These are phyloP conservation scores for Isochrysis galbana DNA, from an alignment of 78 protist species.

Conservation along the genomic window DNA sequence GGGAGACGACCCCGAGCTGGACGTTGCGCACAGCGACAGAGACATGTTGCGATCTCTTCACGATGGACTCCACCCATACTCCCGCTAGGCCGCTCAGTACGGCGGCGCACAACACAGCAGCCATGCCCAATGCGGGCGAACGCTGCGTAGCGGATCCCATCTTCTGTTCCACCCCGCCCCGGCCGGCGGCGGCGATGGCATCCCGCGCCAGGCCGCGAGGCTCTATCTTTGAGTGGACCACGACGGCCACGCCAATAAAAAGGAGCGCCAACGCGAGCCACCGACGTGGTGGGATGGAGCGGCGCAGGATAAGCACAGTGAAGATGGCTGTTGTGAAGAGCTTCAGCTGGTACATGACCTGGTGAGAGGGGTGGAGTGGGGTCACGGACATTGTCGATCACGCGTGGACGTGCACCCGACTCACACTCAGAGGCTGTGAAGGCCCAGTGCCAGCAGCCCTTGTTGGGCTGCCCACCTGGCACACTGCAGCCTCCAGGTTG, in stretches of 20 bases:
- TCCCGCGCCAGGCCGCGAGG: not conserved
- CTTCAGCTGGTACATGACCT: slow-evolving; percentile 17
- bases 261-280: slow-evolving; percentile 2
- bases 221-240: not conserved
- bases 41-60: not conserved
- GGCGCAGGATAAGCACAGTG: slow-evolving; percentile 14
- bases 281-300: not conserved
- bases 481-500: not conserved
- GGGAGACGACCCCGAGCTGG: not conserved
- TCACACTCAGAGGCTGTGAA: no score
- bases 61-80: slow-evolving; percentile 28
- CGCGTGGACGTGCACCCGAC: no score
- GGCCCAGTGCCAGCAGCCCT: not conserved
- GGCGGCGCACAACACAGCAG: not conserved
- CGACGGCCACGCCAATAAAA: not conserved
- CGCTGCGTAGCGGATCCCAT: not conserved
- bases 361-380: not conserved
- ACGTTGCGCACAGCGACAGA: slow-evolving; percentile 28
- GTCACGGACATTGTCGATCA: not conserved
- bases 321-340: slow-evolving; percentile 17
- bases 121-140: not conserved
- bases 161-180: no score
- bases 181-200: not conserved
- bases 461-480: not conserved
- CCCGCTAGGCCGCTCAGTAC: slow-evolving; percentile 61